Evolutionary conservation across 352 stramenopile species (phyloP).

Genomic region (Plasmopara muralis): DNA sequence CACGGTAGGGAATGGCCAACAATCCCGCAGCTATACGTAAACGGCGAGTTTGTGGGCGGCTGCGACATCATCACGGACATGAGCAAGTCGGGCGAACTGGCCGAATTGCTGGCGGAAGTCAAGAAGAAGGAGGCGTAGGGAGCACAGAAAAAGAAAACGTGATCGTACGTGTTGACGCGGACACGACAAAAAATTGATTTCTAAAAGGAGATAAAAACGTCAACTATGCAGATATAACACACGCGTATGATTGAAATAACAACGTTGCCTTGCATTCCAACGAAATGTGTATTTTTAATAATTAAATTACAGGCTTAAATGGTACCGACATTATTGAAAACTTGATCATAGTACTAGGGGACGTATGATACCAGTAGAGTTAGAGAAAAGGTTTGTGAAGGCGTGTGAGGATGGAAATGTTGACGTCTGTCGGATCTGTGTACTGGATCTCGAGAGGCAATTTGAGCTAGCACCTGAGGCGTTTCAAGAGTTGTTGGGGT

Average conservation of each 20-base stretch:
- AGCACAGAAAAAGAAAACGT: neutral
- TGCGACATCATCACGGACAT: conserved; percentile 98
- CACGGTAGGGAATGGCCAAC: conserved; percentile 88
- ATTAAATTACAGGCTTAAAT: too few relatives aligned
- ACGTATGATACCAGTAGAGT: conserved; percentile 3
- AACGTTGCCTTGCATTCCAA: too few relatives aligned
- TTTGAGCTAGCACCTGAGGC: conserved; percentile 7
- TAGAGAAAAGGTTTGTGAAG: conserved; percentile 21
- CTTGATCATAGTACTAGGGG: neutral
- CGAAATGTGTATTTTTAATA: too few relatives aligned
- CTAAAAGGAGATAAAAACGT: too few relatives aligned
- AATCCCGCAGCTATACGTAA: conserved; percentile 98
- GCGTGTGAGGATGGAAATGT: conserved; percentile 17
- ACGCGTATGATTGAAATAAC: too few relatives aligned
- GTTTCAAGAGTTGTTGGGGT: conserved; percentile 22
- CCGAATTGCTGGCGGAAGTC: conserved; percentile 82
- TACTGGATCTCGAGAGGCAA: conserved; percentile 13
- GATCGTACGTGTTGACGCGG: neutral
- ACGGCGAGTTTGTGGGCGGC: conserved; percentile 98
- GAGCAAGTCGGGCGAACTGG: conserved; percentile 89
- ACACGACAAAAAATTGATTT: too few relatives aligned
- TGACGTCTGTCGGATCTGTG: conserved; percentile 3
- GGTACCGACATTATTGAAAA: too few relatives aligned
- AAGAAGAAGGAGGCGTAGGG: conserved; percentile 40
- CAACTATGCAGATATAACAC: too few relatives aligned